Evolutionary conservation across 139 green algal genomes (phyloP).

Genomic region (Diplosphaera chodatii): DNA sequence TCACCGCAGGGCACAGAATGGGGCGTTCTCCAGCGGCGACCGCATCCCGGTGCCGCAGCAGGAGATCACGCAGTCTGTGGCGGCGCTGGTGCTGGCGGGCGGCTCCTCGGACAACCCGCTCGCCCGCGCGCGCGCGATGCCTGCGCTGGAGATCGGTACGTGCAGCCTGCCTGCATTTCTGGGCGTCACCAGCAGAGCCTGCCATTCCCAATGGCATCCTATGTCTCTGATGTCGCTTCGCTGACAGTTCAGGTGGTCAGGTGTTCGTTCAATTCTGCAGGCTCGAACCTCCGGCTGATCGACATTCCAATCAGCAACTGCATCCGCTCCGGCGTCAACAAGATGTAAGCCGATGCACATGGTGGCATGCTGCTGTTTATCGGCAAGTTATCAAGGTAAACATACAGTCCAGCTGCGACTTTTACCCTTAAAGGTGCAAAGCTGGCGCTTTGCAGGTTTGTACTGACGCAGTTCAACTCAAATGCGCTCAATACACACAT

Average conservation of each 20-base stretch:
- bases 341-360: conserved; percentile 30
- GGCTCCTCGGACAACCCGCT: conserved; percentile 43
- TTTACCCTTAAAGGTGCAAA: too few species aligned
- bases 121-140: conserved; percentile 39
- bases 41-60: background rate
- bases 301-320: conserved; percentile 56
- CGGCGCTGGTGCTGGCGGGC: conserved; percentile 46
- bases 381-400: too few species aligned
- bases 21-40: background rate
- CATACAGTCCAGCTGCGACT: too few species aligned
- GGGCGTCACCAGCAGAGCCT: too few species aligned
- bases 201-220: too few species aligned
- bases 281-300: conserved; percentile 34
- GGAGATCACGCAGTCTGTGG: conserved; percentile 24
- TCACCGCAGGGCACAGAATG: background rate
- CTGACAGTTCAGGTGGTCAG: too few species aligned
- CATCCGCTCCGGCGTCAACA: conserved; percentile 52
- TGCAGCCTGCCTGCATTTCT: background rate
- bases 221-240: too few species aligned
- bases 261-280: conserved; percentile 9
- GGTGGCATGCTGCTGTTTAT: too few species aligned
- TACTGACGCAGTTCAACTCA: conserved; percentile 58
- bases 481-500: conserved; percentile 49
- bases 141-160: conserved; percentile 41
- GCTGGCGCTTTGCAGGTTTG: conserved; percentile 28